These are phyloP conservation scores for Strobilomyces confusus DNA, from an alignment of 768 basidiomycete species.

Conservation along the genomic window DNA sequence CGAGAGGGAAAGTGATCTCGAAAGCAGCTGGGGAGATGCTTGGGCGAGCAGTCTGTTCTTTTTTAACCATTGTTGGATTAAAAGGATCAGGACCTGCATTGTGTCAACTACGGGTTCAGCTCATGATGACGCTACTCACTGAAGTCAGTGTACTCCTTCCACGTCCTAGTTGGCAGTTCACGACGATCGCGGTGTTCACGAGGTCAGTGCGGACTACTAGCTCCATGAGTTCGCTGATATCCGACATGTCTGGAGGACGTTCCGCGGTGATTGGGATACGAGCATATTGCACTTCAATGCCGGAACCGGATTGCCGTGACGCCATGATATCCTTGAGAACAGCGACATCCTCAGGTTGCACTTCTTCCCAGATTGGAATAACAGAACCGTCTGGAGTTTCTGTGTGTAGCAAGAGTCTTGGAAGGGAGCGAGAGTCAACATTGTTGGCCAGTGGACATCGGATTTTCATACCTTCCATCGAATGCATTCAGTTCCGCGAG, in stretches of 20 bases:
- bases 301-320: slow-evolving; percentile 39
- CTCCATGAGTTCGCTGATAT: slow-evolving; percentile 73
- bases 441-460: neutral
- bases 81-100: slow-evolving; percentile 66
- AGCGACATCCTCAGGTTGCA: slow-evolving; percentile 61
- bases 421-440: slow-evolving; percentile 1
- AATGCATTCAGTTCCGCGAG: slow-evolving; percentile 77
- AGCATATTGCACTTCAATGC: slow-evolving; percentile 68
- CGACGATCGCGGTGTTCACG: slow-evolving; percentile 73
- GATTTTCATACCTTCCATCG: slow-evolving; percentile 64
- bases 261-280: slow-evolving; percentile 95
- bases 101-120: neutral
- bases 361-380: slow-evolving; percentile 94
- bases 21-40: slow-evolving; percentile 24
- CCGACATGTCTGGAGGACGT: slow-evolving; percentile 68
- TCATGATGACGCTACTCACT: slow-evolving; percentile 37
- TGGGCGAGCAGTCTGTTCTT: slow-evolving; percentile 29
- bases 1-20: slow-evolving; percentile 45
- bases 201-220: slow-evolving; percentile 68
- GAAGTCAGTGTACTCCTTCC: slow-evolving; percentile 92
- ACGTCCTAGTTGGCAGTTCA: slow-evolving; percentile 94
- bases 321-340: slow-evolving; percentile 90
- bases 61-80: slow-evolving; percentile 83
- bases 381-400: slow-evolving; percentile 86
- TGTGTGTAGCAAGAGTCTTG: slow-evolving; percentile 81